These are phyloP conservation scores for Gloeophyllum trabeum DNA, from an alignment of 768 basidiomycete genomes.

Conservation along the genomic window DNA sequence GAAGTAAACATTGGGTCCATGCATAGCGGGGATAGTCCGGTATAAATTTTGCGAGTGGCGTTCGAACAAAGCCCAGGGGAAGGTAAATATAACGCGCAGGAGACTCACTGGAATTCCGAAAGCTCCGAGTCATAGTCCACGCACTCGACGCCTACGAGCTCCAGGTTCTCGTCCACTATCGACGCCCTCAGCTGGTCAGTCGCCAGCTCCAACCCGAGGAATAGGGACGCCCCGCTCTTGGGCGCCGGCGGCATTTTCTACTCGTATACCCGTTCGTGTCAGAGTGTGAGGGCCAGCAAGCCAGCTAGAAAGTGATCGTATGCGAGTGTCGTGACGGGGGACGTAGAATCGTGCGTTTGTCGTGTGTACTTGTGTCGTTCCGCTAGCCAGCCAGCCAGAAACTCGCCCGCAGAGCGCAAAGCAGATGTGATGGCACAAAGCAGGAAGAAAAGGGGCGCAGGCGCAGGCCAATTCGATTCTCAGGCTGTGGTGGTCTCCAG, in stretches of 20 bases:
- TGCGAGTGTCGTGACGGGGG: too few relatives aligned
- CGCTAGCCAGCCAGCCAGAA: too few relatives aligned
- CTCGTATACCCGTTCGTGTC: too few relatives aligned
- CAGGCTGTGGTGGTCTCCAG: neutral
- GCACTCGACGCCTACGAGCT: slow-evolving; percentile 71
- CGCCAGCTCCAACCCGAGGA: slow-evolving; percentile 79
- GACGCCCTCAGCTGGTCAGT: slow-evolving; percentile 78
- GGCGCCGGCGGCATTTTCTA: slow-evolving; percentile 22
- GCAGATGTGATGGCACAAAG: too few relatives aligned
- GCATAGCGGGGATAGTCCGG: neutral
- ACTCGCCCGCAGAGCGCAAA: too few relatives aligned
- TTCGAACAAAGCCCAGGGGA: neutral
- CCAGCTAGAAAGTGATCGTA: too few relatives aligned
- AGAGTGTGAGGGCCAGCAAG: too few relatives aligned
- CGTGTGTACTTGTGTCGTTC: too few relatives aligned
- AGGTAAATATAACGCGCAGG: slow-evolving; percentile 4
- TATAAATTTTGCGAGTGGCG: neutral
- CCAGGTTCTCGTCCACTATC: slow-evolving; percentile 73
- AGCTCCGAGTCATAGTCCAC: slow-evolving; percentile 79
- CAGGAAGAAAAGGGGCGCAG: too few relatives aligned
- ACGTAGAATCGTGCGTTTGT: too few relatives aligned
- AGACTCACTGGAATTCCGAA: slow-evolving; percentile 69
- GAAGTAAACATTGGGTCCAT: neutral
- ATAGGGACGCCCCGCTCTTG: slow-evolving; percentile 41
- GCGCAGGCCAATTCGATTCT: too few relatives aligned